Conservation (phyloP, 495 filamentous ascomycete species). For the Talaromyces stipitatus region DNA sequence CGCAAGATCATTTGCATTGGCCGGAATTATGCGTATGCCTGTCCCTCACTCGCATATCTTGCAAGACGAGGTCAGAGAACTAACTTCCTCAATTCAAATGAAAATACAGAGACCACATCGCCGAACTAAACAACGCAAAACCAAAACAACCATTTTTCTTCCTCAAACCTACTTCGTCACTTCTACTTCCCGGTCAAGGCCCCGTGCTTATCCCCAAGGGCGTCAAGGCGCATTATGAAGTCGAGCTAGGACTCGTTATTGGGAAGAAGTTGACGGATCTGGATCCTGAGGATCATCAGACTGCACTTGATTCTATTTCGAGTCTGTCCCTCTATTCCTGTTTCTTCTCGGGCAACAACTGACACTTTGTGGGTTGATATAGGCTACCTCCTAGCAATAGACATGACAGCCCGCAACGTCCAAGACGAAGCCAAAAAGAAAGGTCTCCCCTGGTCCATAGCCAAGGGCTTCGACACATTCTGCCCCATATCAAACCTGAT, state of each 20-base stretch:
- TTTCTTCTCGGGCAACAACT: not conserved
- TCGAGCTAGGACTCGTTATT: slow-evolving; percentile 85
- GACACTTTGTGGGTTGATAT: not conserved
- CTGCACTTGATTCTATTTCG: slow-evolving; percentile 41
- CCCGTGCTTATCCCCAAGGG: slow-evolving; percentile 79
- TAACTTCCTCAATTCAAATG: not conserved
- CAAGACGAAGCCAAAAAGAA: slow-evolving; percentile 96
- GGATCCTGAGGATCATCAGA: slow-evolving; percentile 50
- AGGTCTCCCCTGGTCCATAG: slow-evolving; percentile 91
- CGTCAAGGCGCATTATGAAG: slow-evolving; percentile 85
- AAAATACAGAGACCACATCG: slow-evolving; percentile 72
- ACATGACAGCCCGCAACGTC: slow-evolving; percentile 89
- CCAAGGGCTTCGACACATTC: slow-evolving; percentile 97
- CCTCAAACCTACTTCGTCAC: slow-evolving; percentile 81
- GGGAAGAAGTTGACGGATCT: slow-evolving; percentile 70
- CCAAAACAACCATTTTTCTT: slow-evolving; percentile 98
- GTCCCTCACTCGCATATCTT: not conserved
- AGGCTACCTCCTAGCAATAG: slow-evolving; percentile 81
- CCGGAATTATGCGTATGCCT: slow-evolving; percentile 86
- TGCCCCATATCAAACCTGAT: slow-evolving; percentile 76
- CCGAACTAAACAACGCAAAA: slow-evolving; percentile 76
- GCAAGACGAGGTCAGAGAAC: not conserved
- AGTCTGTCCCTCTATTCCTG: slow-evolving; percentile 24
- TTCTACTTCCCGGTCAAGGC: slow-evolving; percentile 69
- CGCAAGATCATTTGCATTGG: slow-evolving; percentile 95